These are phyloP conservation scores for Alternaria sp. DNA, from an alignment of 2,329 filamentous ascomycete species.

Conservation along the genomic window DNA sequence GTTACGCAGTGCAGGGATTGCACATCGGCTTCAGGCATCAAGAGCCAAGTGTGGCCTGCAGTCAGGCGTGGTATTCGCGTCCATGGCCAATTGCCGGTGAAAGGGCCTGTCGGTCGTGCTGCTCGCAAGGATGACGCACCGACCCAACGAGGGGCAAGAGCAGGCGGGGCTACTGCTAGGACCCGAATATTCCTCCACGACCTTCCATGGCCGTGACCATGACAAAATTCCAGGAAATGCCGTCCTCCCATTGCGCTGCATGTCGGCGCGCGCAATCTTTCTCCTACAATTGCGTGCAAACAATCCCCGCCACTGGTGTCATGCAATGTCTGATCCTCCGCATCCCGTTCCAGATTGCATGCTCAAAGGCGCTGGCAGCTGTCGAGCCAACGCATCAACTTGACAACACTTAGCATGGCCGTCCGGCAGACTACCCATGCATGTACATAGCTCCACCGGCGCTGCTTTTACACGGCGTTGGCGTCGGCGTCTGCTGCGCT, in stretches of 20 bases:
- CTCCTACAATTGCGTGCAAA: constrained; percentile 16
- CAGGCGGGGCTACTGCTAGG: constrained; percentile 31
- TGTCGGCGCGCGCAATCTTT: constrained; percentile 15
- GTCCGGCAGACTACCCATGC: constrained; percentile 49
- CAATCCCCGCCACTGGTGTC: constrained; percentile 31
- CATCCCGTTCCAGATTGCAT: constrained; percentile 49
- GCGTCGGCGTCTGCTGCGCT: constrained; percentile 48
- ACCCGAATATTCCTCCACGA: constrained; percentile 34
- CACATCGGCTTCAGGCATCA: constrained; percentile 24
- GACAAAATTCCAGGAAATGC: constrained; percentile 14
- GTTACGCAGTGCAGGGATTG: constrained; percentile 28
- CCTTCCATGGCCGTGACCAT: constrained; percentile 25
- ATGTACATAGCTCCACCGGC: constrained; percentile 42
- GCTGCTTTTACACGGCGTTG: constrained; percentile 44
- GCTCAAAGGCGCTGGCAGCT: constrained; percentile 47
- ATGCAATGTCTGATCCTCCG: constrained; percentile 42
- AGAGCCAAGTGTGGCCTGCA: constrained; percentile 30
- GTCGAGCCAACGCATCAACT: constrained; percentile 51
- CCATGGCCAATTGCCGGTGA: constrained; percentile 29
- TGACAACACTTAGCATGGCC: constrained; percentile 51
- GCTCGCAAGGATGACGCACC: constrained; percentile 38
- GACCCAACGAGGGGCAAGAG: constrained; percentile 30
- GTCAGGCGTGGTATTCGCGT: constrained; percentile 31
- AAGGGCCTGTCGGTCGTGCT: constrained; percentile 16
- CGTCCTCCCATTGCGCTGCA: constrained; percentile 22